phyloP scores from a whole-genome alignment of 345 rosid genomes.

The Aurinia saxatilis region DNA sequence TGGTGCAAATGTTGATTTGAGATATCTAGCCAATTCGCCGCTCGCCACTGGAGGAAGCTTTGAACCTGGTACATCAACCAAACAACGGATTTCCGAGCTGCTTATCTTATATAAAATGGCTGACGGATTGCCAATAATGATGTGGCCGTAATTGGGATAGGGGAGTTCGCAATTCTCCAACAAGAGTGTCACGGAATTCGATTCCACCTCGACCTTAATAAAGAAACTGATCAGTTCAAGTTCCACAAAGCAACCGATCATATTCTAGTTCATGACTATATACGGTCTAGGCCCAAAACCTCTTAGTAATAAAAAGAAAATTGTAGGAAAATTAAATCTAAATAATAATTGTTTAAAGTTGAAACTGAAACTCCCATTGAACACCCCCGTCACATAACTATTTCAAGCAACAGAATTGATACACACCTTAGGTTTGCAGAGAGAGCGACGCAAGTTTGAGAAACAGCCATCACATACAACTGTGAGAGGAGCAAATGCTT shows the following conservation, averaged over 20 bases:
- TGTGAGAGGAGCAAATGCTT: conserved; percentile 44
- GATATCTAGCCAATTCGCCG: conserved; percentile 41
- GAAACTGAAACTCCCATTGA: neutral
- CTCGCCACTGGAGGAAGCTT: conserved; percentile 40
- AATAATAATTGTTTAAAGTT: too few relatives aligned
- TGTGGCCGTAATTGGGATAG: conserved; percentile 41
- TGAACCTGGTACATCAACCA: conserved; percentile 43
- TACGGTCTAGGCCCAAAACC: too few relatives aligned
- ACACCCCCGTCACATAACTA: neutral
- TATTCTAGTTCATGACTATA: too few relatives aligned
- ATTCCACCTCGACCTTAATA: conserved; percentile 44
- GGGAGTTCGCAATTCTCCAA: conserved; percentile 46
- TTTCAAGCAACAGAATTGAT: neutral
- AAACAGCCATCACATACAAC: conserved; percentile 59
- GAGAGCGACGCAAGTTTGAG: conserved; percentile 48
- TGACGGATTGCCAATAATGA: conserved; percentile 45
- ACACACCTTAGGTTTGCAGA: conserved; percentile 50
- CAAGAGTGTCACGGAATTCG: conserved; percentile 41
- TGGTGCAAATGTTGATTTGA: conserved; percentile 33
- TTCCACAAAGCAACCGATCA: too few relatives aligned
- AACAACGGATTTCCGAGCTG: conserved; percentile 43
- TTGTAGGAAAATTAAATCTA: too few relatives aligned
- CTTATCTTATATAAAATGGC: conserved; percentile 50
- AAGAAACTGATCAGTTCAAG: neutral
- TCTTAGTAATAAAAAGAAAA: too few relatives aligned